Conservation (phyloP, 139 green algal genomes). For the Closterium sp. region DNA sequence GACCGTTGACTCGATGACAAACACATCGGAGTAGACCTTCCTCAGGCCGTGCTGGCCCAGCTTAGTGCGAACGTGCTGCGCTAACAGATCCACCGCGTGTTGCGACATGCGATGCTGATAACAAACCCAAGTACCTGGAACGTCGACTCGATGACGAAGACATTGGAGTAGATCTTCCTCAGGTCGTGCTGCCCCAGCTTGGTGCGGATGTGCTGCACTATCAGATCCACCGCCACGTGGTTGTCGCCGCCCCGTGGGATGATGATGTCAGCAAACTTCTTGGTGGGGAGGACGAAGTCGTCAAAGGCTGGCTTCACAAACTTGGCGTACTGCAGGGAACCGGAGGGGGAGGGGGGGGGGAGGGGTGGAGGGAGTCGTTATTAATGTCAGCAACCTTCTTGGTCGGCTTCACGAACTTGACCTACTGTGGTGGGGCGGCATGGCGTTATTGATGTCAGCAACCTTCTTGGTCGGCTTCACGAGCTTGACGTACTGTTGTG, state of each 20-base stretch:
- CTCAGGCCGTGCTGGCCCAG: constrained; percentile 86
- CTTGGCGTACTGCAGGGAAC: constrained; percentile 37
- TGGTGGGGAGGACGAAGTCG: constrained; percentile 77
- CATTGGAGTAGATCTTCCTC: constrained; percentile 83
- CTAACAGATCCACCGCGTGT: background rate
- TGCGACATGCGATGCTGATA: too few relatives aligned
- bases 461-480: background rate
- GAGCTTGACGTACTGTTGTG: background rate
- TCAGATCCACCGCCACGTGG: constrained; percentile 86
- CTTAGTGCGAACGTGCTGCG: constrained; percentile 90
- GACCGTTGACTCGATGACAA: constrained; percentile 87
- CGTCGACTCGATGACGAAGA: constrained; percentile 84
- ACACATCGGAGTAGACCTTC: constrained; percentile 83
- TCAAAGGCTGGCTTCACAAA: constrained; percentile 89
- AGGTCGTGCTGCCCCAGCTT: constrained; percentile 93
- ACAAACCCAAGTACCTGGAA: constrained; percentile 63
- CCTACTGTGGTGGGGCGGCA: constrained; percentile 17
- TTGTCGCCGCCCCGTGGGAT: constrained; percentile 82
- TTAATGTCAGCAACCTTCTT: too few relatives aligned
- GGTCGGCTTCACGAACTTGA: background rate
- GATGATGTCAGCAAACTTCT: constrained; percentile 87
- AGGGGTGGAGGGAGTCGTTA: too few relatives aligned
- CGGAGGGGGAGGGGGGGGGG: background rate
- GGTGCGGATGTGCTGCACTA: constrained; percentile 91
- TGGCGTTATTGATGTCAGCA: too few relatives aligned